A percentile compares a stretch with the other conserved stretches of the same genome.
phyloP scores from a whole-genome alignment of 257 asterid species.

The Gardenia jasminoides region DNA sequence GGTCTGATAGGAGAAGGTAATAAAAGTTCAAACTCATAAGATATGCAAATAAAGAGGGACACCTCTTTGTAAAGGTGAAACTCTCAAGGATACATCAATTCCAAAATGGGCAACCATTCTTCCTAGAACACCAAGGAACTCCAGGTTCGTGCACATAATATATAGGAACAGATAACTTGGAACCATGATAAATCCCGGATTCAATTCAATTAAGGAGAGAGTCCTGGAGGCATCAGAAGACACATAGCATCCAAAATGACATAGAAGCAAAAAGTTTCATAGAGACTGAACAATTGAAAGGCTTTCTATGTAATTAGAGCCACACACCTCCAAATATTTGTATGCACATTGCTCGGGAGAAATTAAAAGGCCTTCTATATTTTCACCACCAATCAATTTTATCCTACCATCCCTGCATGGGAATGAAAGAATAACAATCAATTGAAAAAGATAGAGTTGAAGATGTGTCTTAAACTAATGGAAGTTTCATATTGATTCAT shows the following conservation, averaged over 20 bases:
- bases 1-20: background rate
- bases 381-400: conserved; percentile 87
- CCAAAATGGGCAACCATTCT: background rate
- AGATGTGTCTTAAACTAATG: background rate
- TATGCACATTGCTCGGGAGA: conserved; percentile 70
- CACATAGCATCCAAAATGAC: background rate
- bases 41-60: background rate
- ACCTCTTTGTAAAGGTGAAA: background rate
- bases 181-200: background rate
- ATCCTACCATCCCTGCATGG: conserved; percentile 88
- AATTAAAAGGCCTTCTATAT: conserved; percentile 74
- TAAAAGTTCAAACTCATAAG: background rate
- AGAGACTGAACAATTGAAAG: background rate
- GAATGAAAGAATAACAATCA: background rate
- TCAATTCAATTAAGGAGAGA: background rate
- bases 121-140: background rate
- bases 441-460: background rate
- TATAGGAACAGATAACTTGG: background rate
- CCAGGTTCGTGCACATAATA: background rate
- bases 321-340: conserved; percentile 77
- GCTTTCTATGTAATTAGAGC: background rate
- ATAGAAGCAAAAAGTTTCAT: background rate
- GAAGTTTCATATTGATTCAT: background rate
- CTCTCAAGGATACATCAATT: background rate
- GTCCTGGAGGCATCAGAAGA: background rate